These are phyloP conservation scores for Blepharisma undulans DNA, from an alignment of 169 alveolate genomes.

Conservation along the genomic window DNA sequence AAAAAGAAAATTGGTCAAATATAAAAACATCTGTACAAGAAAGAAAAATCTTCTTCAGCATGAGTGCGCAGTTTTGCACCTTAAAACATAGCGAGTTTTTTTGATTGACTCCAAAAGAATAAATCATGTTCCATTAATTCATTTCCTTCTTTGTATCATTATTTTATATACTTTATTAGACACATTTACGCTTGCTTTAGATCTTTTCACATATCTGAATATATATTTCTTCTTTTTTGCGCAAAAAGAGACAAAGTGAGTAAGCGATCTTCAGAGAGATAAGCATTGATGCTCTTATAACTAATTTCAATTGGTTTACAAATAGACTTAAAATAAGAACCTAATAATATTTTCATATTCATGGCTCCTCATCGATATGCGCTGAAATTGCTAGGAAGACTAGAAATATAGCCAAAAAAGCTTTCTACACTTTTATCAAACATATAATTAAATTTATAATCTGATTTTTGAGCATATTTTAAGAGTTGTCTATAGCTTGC, in stretches of 20 bases:
- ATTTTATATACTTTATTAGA: constrained; percentile 9
- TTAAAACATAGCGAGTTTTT: background rate
- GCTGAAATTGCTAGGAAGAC: constrained; percentile 44
- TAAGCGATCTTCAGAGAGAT: constrained; percentile 46
- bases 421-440: constrained; percentile 45
- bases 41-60: constrained; percentile 35
- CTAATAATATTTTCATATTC: constrained; percentile 44
- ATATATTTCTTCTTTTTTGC: background rate
- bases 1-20: constrained; percentile 12
- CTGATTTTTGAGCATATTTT: constrained; percentile 30
- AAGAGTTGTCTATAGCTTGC: background rate
- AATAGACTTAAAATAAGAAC: constrained; percentile 42
- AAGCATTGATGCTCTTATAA: constrained; percentile 7
- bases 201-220: constrained; percentile 23
- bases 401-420: constrained; percentile 35
- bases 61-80: constrained; percentile 32
- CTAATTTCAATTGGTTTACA: background rate
- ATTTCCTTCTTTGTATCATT: constrained; percentile 29
- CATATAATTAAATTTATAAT: constrained; percentile 38
- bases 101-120: constrained; percentile 19
- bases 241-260: constrained; percentile 32
- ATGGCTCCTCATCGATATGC: constrained; percentile 52
- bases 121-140: constrained; percentile 45
- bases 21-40: constrained; percentile 11
- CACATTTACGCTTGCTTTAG: constrained; percentile 31